Conservation (phyloP, 108 stramenopile genomes). For the Nitzschia sp. region DNA sequence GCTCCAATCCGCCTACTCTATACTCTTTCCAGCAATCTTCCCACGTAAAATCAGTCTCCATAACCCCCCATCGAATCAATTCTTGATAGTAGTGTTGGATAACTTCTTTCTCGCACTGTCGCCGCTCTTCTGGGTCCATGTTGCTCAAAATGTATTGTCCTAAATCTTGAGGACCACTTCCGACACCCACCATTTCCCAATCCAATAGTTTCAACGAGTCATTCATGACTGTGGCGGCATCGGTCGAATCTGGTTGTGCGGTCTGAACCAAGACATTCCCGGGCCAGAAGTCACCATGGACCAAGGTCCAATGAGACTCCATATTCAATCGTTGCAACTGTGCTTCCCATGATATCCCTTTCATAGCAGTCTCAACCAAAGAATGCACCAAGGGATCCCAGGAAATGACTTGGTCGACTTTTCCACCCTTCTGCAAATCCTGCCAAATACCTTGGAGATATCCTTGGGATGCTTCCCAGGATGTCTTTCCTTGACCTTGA, state of each 20-base stretch:
- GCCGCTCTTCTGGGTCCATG: constrained; percentile 44
- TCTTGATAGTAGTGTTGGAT: constrained; percentile 41
- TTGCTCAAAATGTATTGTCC: constrained; percentile 61
- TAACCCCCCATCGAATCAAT: constrained; percentile 18
- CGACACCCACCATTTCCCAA: constrained; percentile 66
- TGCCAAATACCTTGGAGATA: constrained; percentile 32
- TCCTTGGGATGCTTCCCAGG: constrained; percentile 45
- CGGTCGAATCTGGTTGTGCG: neutral
- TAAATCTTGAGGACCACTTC: constrained; percentile 62
- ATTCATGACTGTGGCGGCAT: neutral
- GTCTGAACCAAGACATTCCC: constrained; percentile 43
- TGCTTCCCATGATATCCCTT: constrained; percentile 43
- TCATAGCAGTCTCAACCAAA: constrained; percentile 24
- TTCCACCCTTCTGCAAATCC: neutral
- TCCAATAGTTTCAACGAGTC: constrained; percentile 34
- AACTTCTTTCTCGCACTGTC: constrained; percentile 29
- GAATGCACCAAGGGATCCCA: constrained; percentile 41
- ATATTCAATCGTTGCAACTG: constrained; percentile 33
- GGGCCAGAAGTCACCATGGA: constrained; percentile 66
- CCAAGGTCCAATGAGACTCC: constrained; percentile 34
- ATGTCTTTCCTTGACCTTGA: constrained; percentile 32
- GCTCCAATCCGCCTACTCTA: constrained; percentile 49
- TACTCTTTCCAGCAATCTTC: constrained; percentile 59
- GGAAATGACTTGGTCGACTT: constrained; percentile 10
- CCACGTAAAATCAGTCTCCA: constrained; percentile 9